Evolutionary conservation across 306 rosid species (phyloP), one percentile per base, ranked within the genome.

Genomic region (Corylus heterophylla): DNA sequence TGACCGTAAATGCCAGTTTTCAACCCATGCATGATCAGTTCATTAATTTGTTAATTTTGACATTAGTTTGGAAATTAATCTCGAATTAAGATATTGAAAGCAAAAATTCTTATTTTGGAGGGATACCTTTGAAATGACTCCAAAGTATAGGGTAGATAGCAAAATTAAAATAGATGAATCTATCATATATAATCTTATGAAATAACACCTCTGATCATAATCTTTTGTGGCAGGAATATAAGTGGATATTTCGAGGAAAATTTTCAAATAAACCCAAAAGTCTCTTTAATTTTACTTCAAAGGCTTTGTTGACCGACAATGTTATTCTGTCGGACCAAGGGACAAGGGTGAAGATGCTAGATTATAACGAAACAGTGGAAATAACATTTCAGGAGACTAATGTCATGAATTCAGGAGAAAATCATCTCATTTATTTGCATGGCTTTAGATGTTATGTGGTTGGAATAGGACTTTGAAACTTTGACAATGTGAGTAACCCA

Each of bases 331-430:
- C 72, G 76, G 51, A 63, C 2, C 78, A 25, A 45, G 89, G 88
- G 54, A 88, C 89, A 0, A 79, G 77, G 79, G 94, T 85, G 62
- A 89, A 71, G 63, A 59, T 88, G 54, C 66, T 90, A 5, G 52
- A 83, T 5, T 83, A 79, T 72, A 83, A 82, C 42, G 81, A 80
- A 71, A 59, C 50, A 0, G 88, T 90, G 11, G 90, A 90, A 54
- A 58, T 87, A 68, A 81, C 74, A 9, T 69, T 81, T 49, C 92
- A 88, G 74, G 89, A 89, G 66, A 86, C 92, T 37, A 88, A 85
- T 27, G 27, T 72, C 29, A 67, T 67, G 27, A 73, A 76, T 42
- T 64, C 84, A 5, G 83, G 76, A 61, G 80, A 75, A 77, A 83
- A 69, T 67, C 87, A 79, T 77, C 87, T 79, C 0, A 76, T 78